Percentiles rank a stretch among this genome's conserved stretches.
Conservation (phyloP, 2,329 filamentous ascomycete species). For the Akanthomyces uredinophilus region DNA sequence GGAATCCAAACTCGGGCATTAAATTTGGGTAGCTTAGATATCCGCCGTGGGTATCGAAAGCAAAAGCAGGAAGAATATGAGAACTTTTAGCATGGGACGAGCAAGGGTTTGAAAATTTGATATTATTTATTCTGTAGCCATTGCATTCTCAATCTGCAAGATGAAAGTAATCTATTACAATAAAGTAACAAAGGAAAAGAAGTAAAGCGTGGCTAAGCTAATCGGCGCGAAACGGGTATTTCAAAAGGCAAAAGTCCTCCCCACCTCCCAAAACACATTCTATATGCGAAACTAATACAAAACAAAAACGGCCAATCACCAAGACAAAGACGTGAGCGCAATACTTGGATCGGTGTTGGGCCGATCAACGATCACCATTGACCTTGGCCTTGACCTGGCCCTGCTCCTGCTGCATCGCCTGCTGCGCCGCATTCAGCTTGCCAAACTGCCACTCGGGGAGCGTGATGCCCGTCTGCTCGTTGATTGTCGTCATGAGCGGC, state of each 20-base stretch:
- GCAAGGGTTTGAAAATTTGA: not conserved
- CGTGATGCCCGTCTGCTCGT: slow-evolving; percentile 80
- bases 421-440: slow-evolving; percentile 31
- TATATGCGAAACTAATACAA: not conserved
- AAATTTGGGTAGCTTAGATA: slow-evolving; percentile 41
- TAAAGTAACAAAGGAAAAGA: not conserved
- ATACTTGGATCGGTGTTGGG: too few species aligned
- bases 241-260: too few species aligned
- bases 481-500: slow-evolving; percentile 74
- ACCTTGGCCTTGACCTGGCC: slow-evolving; percentile 16
- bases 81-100: not conserved
- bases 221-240: not conserved
- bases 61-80: not conserved
- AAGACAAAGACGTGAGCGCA: not conserved
- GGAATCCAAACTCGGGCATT: slow-evolving; percentile 56
- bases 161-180: not conserved
- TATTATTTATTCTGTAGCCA: not conserved
- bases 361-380: slow-evolving; percentile 2
- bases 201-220: not conserved
- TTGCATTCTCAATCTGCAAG: not conserved
- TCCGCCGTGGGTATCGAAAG: not conserved
- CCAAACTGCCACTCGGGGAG: slow-evolving; percentile 73
- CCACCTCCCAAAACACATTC: not conserved
- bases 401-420: slow-evolving; percentile 23
- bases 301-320: not conserved